phyloP scores from a whole-genome alignment of 441 rosid genomes.

The Erodium moschatum region DNA sequence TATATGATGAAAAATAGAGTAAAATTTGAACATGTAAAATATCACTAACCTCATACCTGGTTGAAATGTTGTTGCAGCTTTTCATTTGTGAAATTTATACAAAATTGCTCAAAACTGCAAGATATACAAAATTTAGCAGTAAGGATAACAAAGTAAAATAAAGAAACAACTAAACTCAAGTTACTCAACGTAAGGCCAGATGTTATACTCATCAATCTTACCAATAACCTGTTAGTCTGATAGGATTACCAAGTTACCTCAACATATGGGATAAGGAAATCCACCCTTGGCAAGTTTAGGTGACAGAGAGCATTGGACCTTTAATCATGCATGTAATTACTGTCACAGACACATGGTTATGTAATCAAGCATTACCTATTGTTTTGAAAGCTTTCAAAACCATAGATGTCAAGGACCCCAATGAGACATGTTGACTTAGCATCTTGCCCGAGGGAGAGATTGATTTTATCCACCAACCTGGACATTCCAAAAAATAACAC shows the following conservation, averaged over 20 bases:
- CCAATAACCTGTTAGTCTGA: background rate
- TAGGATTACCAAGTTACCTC: background rate
- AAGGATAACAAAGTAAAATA: slow-evolving; percentile 5
- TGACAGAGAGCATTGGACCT: background rate
- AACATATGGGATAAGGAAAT: background rate
- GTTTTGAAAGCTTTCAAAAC: slow-evolving; percentile 89
- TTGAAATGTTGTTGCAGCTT: slow-evolving; percentile 99
- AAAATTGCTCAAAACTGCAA: slow-evolving; percentile 94
- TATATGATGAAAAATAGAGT: slow-evolving; percentile 9
- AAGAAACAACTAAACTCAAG: background rate
- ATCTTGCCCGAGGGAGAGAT: slow-evolving; percentile 74
- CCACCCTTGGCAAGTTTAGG: background rate
- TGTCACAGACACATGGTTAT: background rate
- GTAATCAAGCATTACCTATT: slow-evolving; percentile 45
- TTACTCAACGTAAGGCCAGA: background rate
- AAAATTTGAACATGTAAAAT: slow-evolving; percentile 3
- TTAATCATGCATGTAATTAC: background rate
- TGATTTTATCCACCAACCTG: slow-evolving; percentile 78
- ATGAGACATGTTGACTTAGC: slow-evolving; percentile 56
- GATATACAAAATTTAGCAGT: background rate
- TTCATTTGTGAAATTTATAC: slow-evolving; percentile 95
- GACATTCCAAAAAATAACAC: slow-evolving; percentile 18
- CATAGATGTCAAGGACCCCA: slow-evolving; percentile 83
- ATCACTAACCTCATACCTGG: slow-evolving; percentile 44
- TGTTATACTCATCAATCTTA: background rate